Evolutionary conservation across 306 rosid species (phyloP), one percentile per base, ranked within the genome.

Genomic region (Biancaea sappan): DNA sequence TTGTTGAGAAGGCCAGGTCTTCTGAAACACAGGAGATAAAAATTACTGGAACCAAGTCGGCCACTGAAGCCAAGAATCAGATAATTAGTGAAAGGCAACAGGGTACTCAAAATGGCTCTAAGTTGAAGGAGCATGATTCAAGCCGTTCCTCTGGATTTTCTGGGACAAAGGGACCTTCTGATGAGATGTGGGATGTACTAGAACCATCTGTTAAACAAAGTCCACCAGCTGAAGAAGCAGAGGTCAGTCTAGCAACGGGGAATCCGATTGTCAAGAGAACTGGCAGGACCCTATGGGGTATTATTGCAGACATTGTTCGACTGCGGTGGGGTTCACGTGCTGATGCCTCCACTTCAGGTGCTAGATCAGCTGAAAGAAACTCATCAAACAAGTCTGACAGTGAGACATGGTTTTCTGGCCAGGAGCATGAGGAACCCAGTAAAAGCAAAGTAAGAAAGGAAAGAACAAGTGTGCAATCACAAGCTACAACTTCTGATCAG

Each of bases 331-430:
- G 56, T 77, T 83, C 84, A 34, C 88, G 8, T 62, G 44, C 86
- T 52, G 89, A 84, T 82, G 83, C 85, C 59, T 75, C 86, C 75
- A 75, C 82, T 41, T 82, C 90, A 40, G 71, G 86, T 66, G 74
- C 66, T 68, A 82, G 77, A 74, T 84, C 88, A 41, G 88, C 86
- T 43, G 91, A 87, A 69, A 86, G 68, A 77, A 76, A 62, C 81
- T 90, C 90, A 38, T 74, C 93, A 58, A 83, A 81, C 75, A 91
- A 84, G 79, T 88, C 93, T 66, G 89, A 68, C 10, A 86, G 89
- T 48, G 97, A 92, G 52, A 71, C 89, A 26, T 86, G 89, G 86
- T 84, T 83, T 82, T 90, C 97, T 74, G 91, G 95, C 57, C 90
- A 50, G 51, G 95, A 90, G 85, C 86, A 77, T 26, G 97, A 82